Conservation (phyloP, 441 rosid species). For the Populus hybrid region DNA sequence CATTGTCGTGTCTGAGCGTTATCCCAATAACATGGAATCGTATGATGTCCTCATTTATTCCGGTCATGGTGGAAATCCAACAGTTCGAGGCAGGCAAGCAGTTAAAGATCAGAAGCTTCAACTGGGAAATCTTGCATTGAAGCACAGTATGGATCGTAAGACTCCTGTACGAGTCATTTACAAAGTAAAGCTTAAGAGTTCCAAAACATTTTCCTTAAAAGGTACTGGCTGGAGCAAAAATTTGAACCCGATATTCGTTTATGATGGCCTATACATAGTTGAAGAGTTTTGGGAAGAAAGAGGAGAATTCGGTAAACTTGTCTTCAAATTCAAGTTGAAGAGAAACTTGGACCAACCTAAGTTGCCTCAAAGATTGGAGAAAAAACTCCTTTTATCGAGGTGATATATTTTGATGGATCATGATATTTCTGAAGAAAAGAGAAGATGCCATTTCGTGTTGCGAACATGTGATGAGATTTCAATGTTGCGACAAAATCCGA, state of each 20-base stretch:
- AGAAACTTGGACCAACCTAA: slow-evolving; percentile 60
- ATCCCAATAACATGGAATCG: slow-evolving; percentile 50
- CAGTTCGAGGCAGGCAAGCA: neutral
- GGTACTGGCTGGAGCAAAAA: neutral
- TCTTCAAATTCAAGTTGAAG: slow-evolving; percentile 50
- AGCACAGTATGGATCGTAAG: slow-evolving; percentile 26
- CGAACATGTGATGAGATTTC: too few relatives aligned
- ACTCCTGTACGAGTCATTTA: slow-evolving; percentile 34
- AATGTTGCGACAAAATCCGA: too few relatives aligned
- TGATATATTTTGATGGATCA: slow-evolving; percentile 34
- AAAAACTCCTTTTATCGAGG: slow-evolving; percentile 21
- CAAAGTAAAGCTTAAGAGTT: neutral
- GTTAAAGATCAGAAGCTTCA: slow-evolving; percentile 31
- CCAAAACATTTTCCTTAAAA: neutral
- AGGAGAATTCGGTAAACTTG: slow-evolving; percentile 51
- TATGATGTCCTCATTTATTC: slow-evolving; percentile 54
- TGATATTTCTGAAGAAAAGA: slow-evolving; percentile 62
- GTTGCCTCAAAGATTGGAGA: slow-evolving; percentile 51
- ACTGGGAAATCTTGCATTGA: slow-evolving; percentile 43
- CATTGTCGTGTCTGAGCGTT: slow-evolving; percentile 58
- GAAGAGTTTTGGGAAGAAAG: slow-evolving; percentile 43
- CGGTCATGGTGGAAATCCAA: slow-evolving; percentile 79
- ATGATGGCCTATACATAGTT: slow-evolving; percentile 53
- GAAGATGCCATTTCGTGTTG: slow-evolving; percentile 29
- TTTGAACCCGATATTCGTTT: slow-evolving; percentile 13